These are phyloP conservation scores for Aspergillus udagawae DNA, from an alignment of 2,329 filamentous ascomycete species.

Conservation along the genomic window DNA sequence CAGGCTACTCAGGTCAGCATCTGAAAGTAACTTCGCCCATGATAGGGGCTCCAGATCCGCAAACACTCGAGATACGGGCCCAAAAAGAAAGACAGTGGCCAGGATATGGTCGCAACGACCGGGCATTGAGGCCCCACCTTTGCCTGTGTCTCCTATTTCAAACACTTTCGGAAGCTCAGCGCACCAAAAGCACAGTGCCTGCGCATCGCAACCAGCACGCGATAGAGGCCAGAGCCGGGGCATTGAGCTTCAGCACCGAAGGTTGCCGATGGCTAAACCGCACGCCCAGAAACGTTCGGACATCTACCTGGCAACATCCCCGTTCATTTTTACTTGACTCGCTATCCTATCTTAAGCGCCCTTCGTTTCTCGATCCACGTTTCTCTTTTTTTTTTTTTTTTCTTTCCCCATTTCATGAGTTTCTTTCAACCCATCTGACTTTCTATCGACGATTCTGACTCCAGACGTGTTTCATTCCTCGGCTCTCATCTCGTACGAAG, in stretches of 20 bases:
- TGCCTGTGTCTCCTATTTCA: not conserved
- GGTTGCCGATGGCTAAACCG: slow-evolving; percentile 17
- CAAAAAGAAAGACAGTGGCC: not conserved
- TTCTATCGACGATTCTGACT: not conserved
- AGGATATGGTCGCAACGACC: not conserved
- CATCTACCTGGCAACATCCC: slow-evolving; percentile 8
- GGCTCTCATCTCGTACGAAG: not conserved
- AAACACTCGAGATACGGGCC: not conserved
- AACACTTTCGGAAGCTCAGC: not conserved
- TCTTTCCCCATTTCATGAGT: not conserved
- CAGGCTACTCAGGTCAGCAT: not conserved
- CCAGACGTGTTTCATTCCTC: not conserved
- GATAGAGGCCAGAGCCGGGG: slow-evolving; percentile 23
- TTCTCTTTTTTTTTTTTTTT: not conserved
- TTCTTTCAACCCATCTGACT: not conserved
- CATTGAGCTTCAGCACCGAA: slow-evolving; percentile 17
- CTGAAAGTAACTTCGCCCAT: not conserved
- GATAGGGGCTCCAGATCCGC: not conserved
- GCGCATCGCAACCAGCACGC: slow-evolving; percentile 14
- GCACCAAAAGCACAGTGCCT: not conserved
- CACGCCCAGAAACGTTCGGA: slow-evolving; percentile 13
- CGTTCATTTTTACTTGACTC: slow-evolving; percentile 11
- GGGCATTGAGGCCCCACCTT: not conserved
- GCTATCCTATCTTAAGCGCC: not conserved
- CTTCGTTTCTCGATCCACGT: not conserved